Evolutionary conservation across 73 alveolate genomes (phyloP).

Genomic region (Uronychia setigera): DNA sequence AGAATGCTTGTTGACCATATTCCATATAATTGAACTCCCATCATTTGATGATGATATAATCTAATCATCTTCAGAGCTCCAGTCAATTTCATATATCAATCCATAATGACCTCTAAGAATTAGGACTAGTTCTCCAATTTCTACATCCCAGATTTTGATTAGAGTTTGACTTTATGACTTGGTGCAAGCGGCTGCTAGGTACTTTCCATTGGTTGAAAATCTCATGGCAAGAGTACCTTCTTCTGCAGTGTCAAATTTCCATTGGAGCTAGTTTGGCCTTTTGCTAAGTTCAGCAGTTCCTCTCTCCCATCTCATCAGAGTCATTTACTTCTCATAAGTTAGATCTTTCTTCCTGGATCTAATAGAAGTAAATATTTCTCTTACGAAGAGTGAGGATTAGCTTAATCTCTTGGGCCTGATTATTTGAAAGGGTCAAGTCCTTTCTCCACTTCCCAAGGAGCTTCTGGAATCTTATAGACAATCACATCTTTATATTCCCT

Average conservation of each 20-base stretch:
- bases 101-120: slow-evolving; percentile 94
- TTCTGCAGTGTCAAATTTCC: slow-evolving; percentile 90
- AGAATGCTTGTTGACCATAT: slow-evolving; percentile 65
- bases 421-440: slow-evolving; percentile 41
- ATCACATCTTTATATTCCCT: neutral
- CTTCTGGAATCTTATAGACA: slow-evolving; percentile 21
- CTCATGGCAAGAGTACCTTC: slow-evolving; percentile 92
- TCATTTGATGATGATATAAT: slow-evolving; percentile 90
- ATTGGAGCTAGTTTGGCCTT: slow-evolving; percentile 82
- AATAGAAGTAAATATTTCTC: too few relatives aligned
- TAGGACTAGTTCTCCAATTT: slow-evolving; percentile 76
- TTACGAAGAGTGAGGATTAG: too few relatives aligned
- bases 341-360: neutral
- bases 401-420: too few relatives aligned
- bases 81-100: slow-evolving; percentile 89
- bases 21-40: slow-evolving; percentile 89
- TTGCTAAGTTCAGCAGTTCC: slow-evolving; percentile 81
- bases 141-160: slow-evolving; percentile 91
- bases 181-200: slow-evolving; percentile 97
- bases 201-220: slow-evolving; percentile 90
- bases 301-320: slow-evolving; percentile 81
- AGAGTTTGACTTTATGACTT: slow-evolving; percentile 85
- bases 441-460: slow-evolving; percentile 63
- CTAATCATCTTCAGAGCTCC: slow-evolving; percentile 86
- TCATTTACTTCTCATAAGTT: neutral